Percentiles rank a stretch among this genome's conserved stretches.
Evolutionary conservation across 192 early-diverging fungal genomes (phyloP).

Genomic region (Neocallimastix lanati): DNA sequence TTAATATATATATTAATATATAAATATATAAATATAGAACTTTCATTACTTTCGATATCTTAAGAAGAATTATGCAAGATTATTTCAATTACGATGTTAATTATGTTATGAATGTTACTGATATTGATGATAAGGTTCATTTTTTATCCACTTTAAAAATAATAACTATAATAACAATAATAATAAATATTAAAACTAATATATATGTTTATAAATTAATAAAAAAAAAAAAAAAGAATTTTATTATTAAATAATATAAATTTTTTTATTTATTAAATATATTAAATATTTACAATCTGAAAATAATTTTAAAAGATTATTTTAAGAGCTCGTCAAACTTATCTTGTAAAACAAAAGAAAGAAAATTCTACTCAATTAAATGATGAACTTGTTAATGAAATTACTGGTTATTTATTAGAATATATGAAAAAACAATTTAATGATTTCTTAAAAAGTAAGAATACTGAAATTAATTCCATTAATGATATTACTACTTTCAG

Average conservation of each 20-base stretch:
- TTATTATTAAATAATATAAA: too few species aligned
- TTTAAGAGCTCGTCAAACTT: background rate
- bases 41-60: slow-evolving; percentile 83
- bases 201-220: too few species aligned
- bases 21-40: slow-evolving; percentile 23
- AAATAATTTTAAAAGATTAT: too few species aligned
- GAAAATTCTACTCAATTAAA: background rate
- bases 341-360: background rate
- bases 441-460: background rate
- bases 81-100: slow-evolving; percentile 88
- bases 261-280: too few species aligned
- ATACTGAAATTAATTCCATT: background rate
- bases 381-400: background rate
- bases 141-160: too few species aligned
- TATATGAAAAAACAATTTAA: background rate
- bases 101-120: slow-evolving; percentile 94
- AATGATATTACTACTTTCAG: background rate
- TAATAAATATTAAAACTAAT: too few species aligned
- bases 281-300: too few species aligned
- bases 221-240: too few species aligned
- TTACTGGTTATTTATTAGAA: background rate
- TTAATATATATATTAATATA: too few species aligned
- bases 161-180: too few species aligned
- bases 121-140: slow-evolving; percentile 83
- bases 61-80: slow-evolving; percentile 82